Conservation (phyloP, 495 filamentous ascomycete species). For the Aspergillus bertholletiae region DNA sequence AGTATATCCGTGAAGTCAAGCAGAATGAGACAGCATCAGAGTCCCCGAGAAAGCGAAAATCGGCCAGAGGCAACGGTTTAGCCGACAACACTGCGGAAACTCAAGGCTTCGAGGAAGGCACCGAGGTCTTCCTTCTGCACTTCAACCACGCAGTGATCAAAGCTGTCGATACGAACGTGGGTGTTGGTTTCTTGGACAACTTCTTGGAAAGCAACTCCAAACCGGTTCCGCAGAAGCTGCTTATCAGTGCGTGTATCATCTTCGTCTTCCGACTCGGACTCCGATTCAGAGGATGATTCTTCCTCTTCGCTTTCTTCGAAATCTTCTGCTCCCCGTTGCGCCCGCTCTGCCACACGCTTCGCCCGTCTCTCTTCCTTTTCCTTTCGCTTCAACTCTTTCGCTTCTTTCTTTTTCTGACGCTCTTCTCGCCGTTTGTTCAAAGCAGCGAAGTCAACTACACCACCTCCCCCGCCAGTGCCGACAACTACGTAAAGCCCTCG, state of each 20-base stretch:
- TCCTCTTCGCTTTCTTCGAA: slow-evolving; percentile 50
- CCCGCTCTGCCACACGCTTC: slow-evolving; percentile 37
- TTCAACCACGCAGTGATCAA: slow-evolving; percentile 96
- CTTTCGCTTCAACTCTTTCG: slow-evolving; percentile 55
- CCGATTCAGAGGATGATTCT: slow-evolving; percentile 50
- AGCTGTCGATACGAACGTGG: slow-evolving; percentile 88
- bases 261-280: slow-evolving; percentile 57
- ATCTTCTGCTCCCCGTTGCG: slow-evolving; percentile 50
- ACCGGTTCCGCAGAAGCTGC: slow-evolving; percentile 75
- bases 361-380: slow-evolving; percentile 59
- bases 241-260: slow-evolving; percentile 50
- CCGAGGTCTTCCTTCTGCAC: slow-evolving; percentile 92
- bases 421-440: slow-evolving; percentile 62
- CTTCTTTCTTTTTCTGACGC: slow-evolving; percentile 57
- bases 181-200: slow-evolving; percentile 90
- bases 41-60: too few species aligned
- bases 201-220: slow-evolving; percentile 93
- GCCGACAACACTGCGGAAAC: slow-evolving; percentile 87
- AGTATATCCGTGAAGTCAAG: background rate
- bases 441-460: slow-evolving; percentile 59
- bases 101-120: slow-evolving; percentile 87
- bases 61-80: slow-evolving; percentile 31
- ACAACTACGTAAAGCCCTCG: slow-evolving; percentile 89
- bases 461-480: slow-evolving; percentile 72
- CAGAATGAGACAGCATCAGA: too few species aligned